Evolutionary conservation across 2,329 filamentous ascomycete genomes (phyloP).

Genomic region (Colletotrichum camelliae): DNA sequence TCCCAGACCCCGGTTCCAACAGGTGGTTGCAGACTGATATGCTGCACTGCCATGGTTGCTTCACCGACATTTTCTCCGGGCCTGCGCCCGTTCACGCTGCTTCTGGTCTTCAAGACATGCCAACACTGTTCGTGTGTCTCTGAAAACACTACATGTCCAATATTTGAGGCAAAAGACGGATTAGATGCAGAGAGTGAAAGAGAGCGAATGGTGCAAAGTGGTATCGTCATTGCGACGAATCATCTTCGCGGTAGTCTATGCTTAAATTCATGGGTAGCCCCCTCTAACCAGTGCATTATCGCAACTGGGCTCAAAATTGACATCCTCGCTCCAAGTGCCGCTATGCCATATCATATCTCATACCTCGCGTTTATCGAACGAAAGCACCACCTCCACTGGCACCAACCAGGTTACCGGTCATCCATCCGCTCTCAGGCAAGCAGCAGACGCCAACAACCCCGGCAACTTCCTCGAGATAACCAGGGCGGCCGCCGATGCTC

Average conservation of each 20-base stretch:
- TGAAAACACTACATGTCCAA: not conserved
- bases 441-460: slow-evolving; percentile 75
- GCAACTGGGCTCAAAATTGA: not conserved
- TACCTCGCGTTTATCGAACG: not conserved
- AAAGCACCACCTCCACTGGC: slow-evolving; percentile 60
- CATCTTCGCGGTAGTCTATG: not conserved
- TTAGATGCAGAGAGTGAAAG: not conserved
- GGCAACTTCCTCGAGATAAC: slow-evolving; percentile 70
- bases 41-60: not conserved
- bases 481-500: slow-evolving; percentile 55
- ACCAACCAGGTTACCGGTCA: slow-evolving; percentile 73
- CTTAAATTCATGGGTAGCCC: not conserved
- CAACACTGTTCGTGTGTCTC: not conserved
- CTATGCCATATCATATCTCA: not conserved
- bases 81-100: not conserved
- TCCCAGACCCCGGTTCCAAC: not conserved
- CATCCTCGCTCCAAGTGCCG: not conserved
- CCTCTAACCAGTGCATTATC: not conserved
- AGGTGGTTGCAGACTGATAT: not conserved
- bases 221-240: not conserved
- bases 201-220: not conserved
- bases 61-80: not conserved
- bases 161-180: not conserved
- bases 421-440: slow-evolving; percentile 69
- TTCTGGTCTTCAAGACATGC: not conserved